Conservation (phyloP, 106 monocot species). For the Platanthera zijinensis region DNA sequence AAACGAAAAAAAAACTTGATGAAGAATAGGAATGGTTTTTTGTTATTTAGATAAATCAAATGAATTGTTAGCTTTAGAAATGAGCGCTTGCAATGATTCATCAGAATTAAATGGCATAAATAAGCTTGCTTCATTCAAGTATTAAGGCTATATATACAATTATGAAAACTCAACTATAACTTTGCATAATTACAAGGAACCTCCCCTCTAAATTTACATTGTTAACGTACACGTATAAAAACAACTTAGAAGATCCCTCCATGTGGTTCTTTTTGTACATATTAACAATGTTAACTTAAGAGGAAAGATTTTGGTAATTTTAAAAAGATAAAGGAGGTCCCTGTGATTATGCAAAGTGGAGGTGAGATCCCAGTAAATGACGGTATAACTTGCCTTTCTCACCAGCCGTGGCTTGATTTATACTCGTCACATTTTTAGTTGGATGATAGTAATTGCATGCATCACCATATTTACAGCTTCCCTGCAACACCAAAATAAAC, state of each 20-base stretch:
- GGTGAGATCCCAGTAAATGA: too few species aligned
- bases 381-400: not conserved
- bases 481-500: conserved; percentile 5
- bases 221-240: too few species aligned
- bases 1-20: not conserved
- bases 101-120: not conserved
- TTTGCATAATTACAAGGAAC: too few species aligned
- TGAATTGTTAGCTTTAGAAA: not conserved
- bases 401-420: not conserved
- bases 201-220: too few species aligned
- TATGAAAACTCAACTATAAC: too few species aligned
- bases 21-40: not conserved
- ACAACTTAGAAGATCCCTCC: too few species aligned
- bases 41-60: not conserved
- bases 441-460: conserved; percentile 27
- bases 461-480: conserved; percentile 23
- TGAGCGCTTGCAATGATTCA: not conserved
- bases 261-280: too few species aligned
- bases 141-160: too few species aligned
- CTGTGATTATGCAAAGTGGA: too few species aligned
- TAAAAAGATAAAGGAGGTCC: too few species aligned
- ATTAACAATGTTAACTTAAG: too few species aligned
- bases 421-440: conserved; percentile 6
- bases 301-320: too few species aligned
- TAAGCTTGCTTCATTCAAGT: not conserved